Evolutionary conservation across 169 alveolate genomes (phyloP).

Genomic region (Hepatocystis sp.): DNA sequence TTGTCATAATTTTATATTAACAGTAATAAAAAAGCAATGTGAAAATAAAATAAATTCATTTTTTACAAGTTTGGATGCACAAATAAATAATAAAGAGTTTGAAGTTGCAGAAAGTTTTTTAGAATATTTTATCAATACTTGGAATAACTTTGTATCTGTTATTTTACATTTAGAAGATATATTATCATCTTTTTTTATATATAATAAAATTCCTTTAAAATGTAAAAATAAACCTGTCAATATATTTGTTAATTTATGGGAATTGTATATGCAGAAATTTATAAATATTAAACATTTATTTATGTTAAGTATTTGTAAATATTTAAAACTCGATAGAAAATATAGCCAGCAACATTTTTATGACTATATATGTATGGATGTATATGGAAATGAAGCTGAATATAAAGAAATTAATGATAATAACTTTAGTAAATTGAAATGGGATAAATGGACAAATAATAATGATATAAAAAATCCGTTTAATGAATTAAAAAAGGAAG

Average conservation of each 20-base stretch:
- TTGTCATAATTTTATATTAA: constrained; percentile 45
- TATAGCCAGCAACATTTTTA: constrained; percentile 40
- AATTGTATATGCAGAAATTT: constrained; percentile 22
- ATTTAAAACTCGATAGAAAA: constrained; percentile 41
- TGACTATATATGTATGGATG: constrained; percentile 39
- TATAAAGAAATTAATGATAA: background rate
- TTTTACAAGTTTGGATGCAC: constrained; percentile 10
- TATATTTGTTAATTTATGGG: constrained; percentile 48
- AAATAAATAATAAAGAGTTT: constrained; percentile 43
- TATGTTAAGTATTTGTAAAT: constrained; percentile 40
- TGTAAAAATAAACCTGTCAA: constrained; percentile 27
- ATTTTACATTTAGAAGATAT: constrained; percentile 43
- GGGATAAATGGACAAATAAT: background rate
- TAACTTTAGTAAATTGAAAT: background rate
- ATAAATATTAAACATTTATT: constrained; percentile 12
- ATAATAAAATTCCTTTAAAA: constrained; percentile 19
- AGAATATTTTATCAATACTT: constrained; percentile 27
- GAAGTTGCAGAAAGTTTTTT: constrained; percentile 47
- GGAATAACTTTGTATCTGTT: constrained; percentile 52
- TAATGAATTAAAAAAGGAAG: too few relatives aligned
- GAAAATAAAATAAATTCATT: constrained; percentile 19
- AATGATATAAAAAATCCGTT: background rate
- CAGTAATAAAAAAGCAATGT: constrained; percentile 46
- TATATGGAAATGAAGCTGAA: constrained; percentile 5
- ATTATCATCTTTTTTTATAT: constrained; percentile 27